Base-by-base conservation (phyloP, 2,329 filamentous ascomycete species). In the Fonsecaea erecta region DNA sequence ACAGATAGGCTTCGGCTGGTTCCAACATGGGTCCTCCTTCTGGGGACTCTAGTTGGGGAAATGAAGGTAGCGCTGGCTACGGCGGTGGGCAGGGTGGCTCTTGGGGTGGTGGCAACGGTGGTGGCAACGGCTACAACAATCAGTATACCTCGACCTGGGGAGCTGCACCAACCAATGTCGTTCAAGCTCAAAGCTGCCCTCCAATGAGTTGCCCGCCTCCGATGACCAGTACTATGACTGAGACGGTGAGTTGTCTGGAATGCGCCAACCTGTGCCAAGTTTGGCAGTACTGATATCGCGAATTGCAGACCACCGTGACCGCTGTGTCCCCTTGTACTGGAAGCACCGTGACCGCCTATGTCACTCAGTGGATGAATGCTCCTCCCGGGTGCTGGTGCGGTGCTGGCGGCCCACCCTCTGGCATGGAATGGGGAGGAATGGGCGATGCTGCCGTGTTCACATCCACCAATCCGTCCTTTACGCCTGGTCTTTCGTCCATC, bases 401-500 rank as follows among this genome's bases (percentile, higher is more conserved):
- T 52, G 28, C 52, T 51, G 32, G 46, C 26, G 30, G 55, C n/a
- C 35, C 46, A 9, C 52, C 60, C 24, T 30, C 34, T 2, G 40
- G 30, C 18, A 32, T 52, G 40, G 55, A 14, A 37, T 24, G 34
- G 35, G 60, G 34, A 16, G 56, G 28, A 16, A 51, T 60, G 37
- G 67, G 64, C 37, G 43, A 56, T 24, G 67, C 67, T 30, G 64
- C 64, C 9, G 24, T 64, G 24, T 58, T 60, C 43, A 67, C 62
- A 14, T 62, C 60, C n/a, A 24, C 40, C 48, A 59, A 59, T 14
- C 61, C 59, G 8, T 66, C 66, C n/a, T 60, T 70, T n/a, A 62
- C 35, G 14, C 66, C 60, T 21, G 70, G 70, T 35, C 61, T 68
- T 8, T 69, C 68, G 9, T 70, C 68, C 12, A 70, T 71, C 26